These are phyloP conservation scores for Neurospora sp. DNA, from an alignment of 495 filamentous ascomycete species.

Conservation along the genomic window DNA sequence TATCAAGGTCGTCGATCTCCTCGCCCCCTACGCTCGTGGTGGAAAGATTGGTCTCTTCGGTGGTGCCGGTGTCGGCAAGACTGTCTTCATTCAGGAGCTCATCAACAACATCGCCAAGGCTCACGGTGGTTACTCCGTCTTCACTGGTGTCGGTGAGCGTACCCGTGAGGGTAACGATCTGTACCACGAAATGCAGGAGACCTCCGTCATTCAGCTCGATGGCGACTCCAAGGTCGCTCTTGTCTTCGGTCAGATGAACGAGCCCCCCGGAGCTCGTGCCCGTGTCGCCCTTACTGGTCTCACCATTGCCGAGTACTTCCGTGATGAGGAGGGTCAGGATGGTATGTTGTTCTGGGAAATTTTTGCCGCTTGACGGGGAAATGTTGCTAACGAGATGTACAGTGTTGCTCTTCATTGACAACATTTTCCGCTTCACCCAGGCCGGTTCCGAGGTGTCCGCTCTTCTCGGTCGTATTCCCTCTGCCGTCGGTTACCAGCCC, in stretches of 20 bases:
- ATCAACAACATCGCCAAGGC: slow-evolving; percentile 99
- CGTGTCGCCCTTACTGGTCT: slow-evolving; percentile 94
- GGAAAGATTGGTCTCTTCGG: slow-evolving; percentile 99
- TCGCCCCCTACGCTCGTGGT: slow-evolving; percentile 99
- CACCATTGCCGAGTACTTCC: slow-evolving; percentile 93
- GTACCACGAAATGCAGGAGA: slow-evolving; percentile 99
- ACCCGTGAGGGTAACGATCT: slow-evolving; percentile 99
- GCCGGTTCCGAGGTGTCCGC: slow-evolving; percentile 99
- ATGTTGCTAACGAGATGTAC: slow-evolving; percentile 1
- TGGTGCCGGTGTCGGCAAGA: slow-evolving; percentile 99
- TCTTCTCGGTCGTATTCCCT: slow-evolving; percentile 98
- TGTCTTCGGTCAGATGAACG: slow-evolving; percentile 99
- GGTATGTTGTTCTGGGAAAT: slow-evolving; percentile 30
- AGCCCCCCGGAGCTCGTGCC: slow-evolving; percentile 98
- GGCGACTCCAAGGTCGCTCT: slow-evolving; percentile 99
- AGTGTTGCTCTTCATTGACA: slow-evolving; percentile 99
- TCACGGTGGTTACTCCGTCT: slow-evolving; percentile 99
- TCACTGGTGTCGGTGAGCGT: slow-evolving; percentile 99
- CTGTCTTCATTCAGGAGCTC: slow-evolving; percentile 99
- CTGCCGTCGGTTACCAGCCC: slow-evolving; percentile 99
- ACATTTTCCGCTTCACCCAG: slow-evolving; percentile 99
- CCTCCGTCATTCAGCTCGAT: slow-evolving; percentile 96
- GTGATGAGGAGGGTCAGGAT: slow-evolving; percentile 96
- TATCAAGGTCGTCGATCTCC: slow-evolving; percentile 99
- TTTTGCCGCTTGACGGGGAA: not conserved